phyloP scores from a whole-genome alignment of 805 yeast species.

The Metschnikowia noctiluminum region DNA sequence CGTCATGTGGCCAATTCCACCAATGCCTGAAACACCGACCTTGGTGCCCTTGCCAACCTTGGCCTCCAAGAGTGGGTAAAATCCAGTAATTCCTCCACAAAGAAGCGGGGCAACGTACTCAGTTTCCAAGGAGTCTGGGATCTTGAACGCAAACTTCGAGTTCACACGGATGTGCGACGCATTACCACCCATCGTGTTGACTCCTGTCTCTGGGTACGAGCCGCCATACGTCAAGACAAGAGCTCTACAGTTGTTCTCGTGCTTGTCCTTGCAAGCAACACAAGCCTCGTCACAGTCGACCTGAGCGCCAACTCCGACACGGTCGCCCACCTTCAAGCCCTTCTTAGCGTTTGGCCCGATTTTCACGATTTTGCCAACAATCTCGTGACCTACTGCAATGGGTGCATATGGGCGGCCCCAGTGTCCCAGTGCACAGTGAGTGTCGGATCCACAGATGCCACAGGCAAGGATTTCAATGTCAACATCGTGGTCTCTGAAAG shows the following conservation, averaged over 20 bases:
- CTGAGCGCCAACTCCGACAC: constrained; percentile 81
- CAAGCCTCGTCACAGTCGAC: constrained; percentile 15
- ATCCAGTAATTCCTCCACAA: constrained; percentile 21
- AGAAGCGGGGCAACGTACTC: constrained; percentile 19
- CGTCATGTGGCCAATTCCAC: constrained; percentile 69
- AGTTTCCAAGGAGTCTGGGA: constrained; percentile 15
- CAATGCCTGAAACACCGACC: constrained; percentile 62
- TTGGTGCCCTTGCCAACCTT: constrained; percentile 26
- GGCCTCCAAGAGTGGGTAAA: constrained; percentile 18
- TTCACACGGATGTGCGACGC: constrained; percentile 16
- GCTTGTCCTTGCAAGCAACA: constrained; percentile 8
- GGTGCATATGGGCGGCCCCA: constrained; percentile 40
- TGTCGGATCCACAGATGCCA: constrained; percentile 56
- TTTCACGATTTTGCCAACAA: constrained; percentile 19
- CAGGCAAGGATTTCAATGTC: constrained; percentile 17
- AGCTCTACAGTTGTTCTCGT: constrained; percentile 15
- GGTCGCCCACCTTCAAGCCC: constrained; percentile 57
- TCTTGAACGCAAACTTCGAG: constrained; percentile 17
- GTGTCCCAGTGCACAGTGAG: constrained; percentile 48
- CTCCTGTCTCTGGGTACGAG: constrained; percentile 11
- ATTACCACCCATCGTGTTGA: constrained; percentile 17
- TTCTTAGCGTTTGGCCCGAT: constrained; percentile 17
- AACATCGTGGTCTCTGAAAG: constrained; percentile 18
- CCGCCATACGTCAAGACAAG: constrained; percentile 13
- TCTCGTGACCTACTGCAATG: constrained; percentile 28